These are phyloP conservation scores for Lipomyces spencermartinsiae DNA, from an alignment of 805 yeast genomes.

Conservation along the genomic window DNA sequence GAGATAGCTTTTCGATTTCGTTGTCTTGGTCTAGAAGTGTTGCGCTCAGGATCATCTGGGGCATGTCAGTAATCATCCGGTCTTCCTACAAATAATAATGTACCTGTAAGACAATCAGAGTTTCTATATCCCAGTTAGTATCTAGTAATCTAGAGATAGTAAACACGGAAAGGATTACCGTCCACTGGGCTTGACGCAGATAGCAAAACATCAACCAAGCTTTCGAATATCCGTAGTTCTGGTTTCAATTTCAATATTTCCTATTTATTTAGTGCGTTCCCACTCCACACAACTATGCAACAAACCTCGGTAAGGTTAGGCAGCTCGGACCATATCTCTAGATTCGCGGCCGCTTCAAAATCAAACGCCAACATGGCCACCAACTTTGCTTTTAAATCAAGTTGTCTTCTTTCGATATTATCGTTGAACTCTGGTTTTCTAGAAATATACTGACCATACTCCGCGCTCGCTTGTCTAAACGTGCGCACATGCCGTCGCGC, in stretches of 20 bases:
- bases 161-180: slow-evolving; percentile 6
- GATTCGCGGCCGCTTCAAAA: slow-evolving; percentile 29
- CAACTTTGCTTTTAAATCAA: slow-evolving; percentile 9
- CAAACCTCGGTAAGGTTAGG: slow-evolving; percentile 11
- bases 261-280: background rate
- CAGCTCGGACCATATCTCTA: slow-evolving; percentile 23
- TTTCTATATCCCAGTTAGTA: slow-evolving; percentile 19
- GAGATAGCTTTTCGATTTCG: slow-evolving; percentile 25
- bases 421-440: background rate
- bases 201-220: slow-evolving; percentile 27
- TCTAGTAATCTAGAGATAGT: background rate
- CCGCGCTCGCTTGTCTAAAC: slow-evolving; percentile 6
- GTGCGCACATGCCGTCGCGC: slow-evolving; percentile 14
- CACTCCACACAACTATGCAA: background rate
- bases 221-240: slow-evolving; percentile 16
- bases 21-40: slow-evolving; percentile 12
- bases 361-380: slow-evolving; percentile 22
- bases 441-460: slow-evolving; percentile 3
- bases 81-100: background rate
- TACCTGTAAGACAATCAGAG: slow-evolving; percentile 21
- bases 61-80: background rate
- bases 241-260: slow-evolving; percentile 6
- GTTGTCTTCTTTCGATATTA: background rate
- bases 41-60: slow-evolving; percentile 20
- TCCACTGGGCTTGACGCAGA: slow-evolving; percentile 21